Conservation (phyloP, 2,329 filamentous ascomycete genomes). For the Diplodia sapinea region DNA sequence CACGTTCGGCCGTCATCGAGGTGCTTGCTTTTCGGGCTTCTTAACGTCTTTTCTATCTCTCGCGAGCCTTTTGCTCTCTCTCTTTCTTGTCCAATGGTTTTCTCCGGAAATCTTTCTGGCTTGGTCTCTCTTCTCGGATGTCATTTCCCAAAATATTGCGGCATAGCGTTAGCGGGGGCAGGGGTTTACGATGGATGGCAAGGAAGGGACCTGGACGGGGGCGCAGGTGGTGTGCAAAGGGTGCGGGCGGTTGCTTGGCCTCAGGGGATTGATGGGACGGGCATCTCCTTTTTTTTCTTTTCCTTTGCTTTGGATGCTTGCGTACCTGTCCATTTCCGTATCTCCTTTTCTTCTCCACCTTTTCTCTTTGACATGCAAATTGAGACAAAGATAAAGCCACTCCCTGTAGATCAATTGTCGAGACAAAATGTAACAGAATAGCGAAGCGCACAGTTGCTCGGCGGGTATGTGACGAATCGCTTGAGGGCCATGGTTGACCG, state of each 20-base stretch:
- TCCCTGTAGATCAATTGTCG: conserved; percentile 28
- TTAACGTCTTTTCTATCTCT: conserved; percentile 27
- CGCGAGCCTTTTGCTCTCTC: conserved; percentile 28
- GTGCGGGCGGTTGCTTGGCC: conserved; percentile 30
- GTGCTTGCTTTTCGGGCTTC: conserved; percentile 31
- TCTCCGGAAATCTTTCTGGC: conserved; percentile 31
- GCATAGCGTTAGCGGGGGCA: conserved; percentile 32
- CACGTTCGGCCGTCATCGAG: conserved; percentile 26
- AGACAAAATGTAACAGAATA: conserved; percentile 30
- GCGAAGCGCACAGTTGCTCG: not conserved
- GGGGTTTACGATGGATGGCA: conserved; percentile 29
- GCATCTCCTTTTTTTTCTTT: conserved; percentile 19
- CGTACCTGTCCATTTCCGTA: conserved; percentile 16
- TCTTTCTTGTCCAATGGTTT: conserved; percentile 31
- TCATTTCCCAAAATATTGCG: conserved; percentile 31
- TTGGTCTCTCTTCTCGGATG: conserved; percentile 32
- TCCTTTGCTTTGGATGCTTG: conserved; percentile 30
- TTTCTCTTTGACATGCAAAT: conserved; percentile 29
- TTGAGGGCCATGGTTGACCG: not conserved
- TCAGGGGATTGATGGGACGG: conserved; percentile 28
- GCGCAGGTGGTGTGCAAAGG: conserved; percentile 29
- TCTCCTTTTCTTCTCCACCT: conserved; percentile 21
- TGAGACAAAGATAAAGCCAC: conserved; percentile 28
- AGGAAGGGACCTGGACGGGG: conserved; percentile 27
- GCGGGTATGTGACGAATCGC: not conserved